Conservation (phyloP, 176 grass and related monocot species). For the Phyllostachys edulis region DNA sequence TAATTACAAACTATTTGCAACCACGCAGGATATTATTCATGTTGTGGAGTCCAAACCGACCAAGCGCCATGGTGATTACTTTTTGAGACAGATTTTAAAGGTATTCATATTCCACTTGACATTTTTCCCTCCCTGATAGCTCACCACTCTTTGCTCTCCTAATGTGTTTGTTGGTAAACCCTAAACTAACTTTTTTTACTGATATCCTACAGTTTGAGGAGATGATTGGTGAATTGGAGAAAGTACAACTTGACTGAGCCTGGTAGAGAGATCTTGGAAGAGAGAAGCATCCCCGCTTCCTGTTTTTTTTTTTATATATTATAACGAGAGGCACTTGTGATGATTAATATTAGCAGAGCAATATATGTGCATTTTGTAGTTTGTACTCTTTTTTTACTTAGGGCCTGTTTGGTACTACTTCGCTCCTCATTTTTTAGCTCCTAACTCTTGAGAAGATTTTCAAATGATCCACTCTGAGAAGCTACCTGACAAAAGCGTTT, state of each 20-base stretch:
- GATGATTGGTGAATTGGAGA: constrained; percentile 84
- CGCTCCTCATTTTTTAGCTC: too few relatives aligned
- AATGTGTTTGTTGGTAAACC: not conserved
- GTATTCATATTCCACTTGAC: constrained; percentile 23
- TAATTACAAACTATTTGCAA: constrained; percentile 16
- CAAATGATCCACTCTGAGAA: too few relatives aligned
- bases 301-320: not conserved
- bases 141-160: not conserved
- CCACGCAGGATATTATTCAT: constrained; percentile 73
- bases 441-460: too few relatives aligned
- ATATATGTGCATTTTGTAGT: constrained; percentile 21
- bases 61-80: constrained; percentile 83
- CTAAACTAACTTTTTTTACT: not conserved
- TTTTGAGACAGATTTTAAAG: constrained; percentile 98
- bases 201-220: constrained; percentile 71
- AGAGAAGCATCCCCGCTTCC: not conserved
- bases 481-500: too few relatives aligned
- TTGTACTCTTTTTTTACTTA: constrained; percentile 11
- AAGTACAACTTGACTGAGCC: constrained; percentile 74
- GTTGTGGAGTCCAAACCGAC: constrained; percentile 76
- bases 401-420: too few relatives aligned
- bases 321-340: constrained; percentile 8
- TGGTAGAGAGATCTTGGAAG: constrained; percentile 10
- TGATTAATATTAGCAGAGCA: constrained; percentile 9
- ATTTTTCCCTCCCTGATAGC: not conserved